A percentile compares a stretch with the other conserved stretches of the same genome.
Evolutionary conservation across 495 filamentous ascomycete species (phyloP).

Genomic region (Thozetella sp.): DNA sequence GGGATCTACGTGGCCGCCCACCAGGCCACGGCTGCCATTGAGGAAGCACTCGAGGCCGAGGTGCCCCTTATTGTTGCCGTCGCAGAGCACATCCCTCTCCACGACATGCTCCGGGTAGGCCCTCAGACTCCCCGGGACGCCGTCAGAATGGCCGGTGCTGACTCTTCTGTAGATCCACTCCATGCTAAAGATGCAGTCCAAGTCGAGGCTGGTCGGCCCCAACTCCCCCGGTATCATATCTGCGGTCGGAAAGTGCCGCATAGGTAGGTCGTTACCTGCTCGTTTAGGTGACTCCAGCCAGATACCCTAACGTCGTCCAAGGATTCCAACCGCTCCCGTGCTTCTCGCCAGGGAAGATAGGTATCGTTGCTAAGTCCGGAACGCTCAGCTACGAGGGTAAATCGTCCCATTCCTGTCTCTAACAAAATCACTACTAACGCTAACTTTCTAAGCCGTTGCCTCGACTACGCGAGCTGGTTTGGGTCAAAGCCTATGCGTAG

Average conservation of each 20-base stretch:
- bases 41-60: slow-evolving; percentile 87
- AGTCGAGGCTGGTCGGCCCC: slow-evolving; percentile 78
- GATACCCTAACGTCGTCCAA: slow-evolving; percentile 7
- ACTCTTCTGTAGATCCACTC: slow-evolving; percentile 57
- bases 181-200: slow-evolving; percentile 79
- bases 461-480: slow-evolving; percentile 80
- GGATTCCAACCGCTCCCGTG: slow-evolving; percentile 82
- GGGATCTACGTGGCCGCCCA: slow-evolving; percentile 85
- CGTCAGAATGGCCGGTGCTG: slow-evolving; percentile 9
- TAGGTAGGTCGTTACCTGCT: slow-evolving; percentile 43
- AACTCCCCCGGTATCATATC: slow-evolving; percentile 92
- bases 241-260: slow-evolving; percentile 76
- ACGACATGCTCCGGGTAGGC: slow-evolving; percentile 79
- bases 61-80: slow-evolving; percentile 87
- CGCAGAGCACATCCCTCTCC: slow-evolving; percentile 87
- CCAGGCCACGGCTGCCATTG: slow-evolving; percentile 76
- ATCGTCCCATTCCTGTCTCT: background rate
- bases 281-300: background rate
- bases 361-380: slow-evolving; percentile 86
- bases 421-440: background rate
- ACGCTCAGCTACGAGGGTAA: slow-evolving; percentile 78
- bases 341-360: slow-evolving; percentile 74
- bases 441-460: slow-evolving; percentile 59
- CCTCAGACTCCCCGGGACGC: background rate
- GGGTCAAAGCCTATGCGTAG: slow-evolving; percentile 84